Percentiles rank a stretch among this genome's conserved stretches.
Evolutionary conservation across 2,329 filamentous ascomycete genomes (phyloP).

Genomic region (Cladophialophora immunda): DNA sequence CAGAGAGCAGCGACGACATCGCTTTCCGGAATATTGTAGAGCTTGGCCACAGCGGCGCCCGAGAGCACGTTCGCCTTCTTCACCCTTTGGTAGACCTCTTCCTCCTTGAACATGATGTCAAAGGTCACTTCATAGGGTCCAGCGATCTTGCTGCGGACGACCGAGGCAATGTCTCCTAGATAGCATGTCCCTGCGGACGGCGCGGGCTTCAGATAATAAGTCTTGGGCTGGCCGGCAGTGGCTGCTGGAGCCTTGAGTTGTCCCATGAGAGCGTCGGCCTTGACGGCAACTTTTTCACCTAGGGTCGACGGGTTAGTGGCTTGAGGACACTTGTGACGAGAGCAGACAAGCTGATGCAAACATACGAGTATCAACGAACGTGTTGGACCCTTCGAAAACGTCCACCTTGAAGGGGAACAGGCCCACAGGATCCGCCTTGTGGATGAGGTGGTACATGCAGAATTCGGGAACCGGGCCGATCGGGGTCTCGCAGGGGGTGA

Average conservation of each 20-base stretch:
- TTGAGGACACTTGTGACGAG: background rate
- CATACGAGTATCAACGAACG: constrained; percentile 23
- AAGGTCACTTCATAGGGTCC: constrained; percentile 63
- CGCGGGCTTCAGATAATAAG: constrained; percentile 20
- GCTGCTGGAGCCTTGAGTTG: constrained; percentile 6
- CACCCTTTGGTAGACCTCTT: constrained; percentile 48
- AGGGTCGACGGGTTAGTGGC: background rate
- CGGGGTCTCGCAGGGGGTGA: constrained; percentile 46
- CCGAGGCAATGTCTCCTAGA: constrained; percentile 49
- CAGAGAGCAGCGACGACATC: constrained; percentile 49
- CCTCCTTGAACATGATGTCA: constrained; percentile 59
- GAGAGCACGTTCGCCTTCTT: constrained; percentile 49
- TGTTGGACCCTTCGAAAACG: constrained; percentile 19
- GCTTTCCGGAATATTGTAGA: constrained; percentile 42
- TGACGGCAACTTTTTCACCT: constrained; percentile 15
- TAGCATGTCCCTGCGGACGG: constrained; percentile 26
- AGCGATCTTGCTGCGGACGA: constrained; percentile 61
- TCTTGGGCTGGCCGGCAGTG: constrained; percentile 9
- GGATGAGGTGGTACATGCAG: constrained; percentile 61
- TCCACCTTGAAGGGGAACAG: constrained; percentile 28
- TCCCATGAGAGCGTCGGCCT: constrained; percentile 15
- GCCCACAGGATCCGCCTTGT: constrained; percentile 43
- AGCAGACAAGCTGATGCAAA: background rate
- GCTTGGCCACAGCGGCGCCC: constrained; percentile 39
- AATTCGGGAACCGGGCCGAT: constrained; percentile 55